These are phyloP conservation scores for Hirschfeldia incana DNA, from an alignment of 345 rosid species.

Conservation along the genomic window DNA sequence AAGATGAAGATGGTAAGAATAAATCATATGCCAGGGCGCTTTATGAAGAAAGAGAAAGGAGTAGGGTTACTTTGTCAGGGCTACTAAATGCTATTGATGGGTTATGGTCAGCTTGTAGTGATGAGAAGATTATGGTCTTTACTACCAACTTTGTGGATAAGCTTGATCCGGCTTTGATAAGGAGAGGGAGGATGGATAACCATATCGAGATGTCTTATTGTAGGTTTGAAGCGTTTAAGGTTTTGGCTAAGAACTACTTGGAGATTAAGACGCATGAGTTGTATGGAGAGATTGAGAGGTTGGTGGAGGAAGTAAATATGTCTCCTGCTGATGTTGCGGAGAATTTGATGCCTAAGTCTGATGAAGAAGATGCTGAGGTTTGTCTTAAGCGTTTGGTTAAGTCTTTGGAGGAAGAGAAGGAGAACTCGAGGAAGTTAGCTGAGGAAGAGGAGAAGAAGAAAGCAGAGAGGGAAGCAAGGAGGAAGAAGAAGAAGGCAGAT, in stretches of 20 bases:
- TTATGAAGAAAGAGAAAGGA: neutral
- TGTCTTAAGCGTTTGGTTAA: slow-evolving; percentile 39
- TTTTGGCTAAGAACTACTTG: slow-evolving; percentile 47
- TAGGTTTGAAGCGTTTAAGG: slow-evolving; percentile 47
- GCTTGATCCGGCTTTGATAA: slow-evolving; percentile 49
- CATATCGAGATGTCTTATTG: slow-evolving; percentile 51
- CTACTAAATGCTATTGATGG: slow-evolving; percentile 53
- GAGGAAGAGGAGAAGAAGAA: slow-evolving; percentile 30
- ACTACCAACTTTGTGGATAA: slow-evolving; percentile 48
- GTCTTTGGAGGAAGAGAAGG: slow-evolving; percentile 38
- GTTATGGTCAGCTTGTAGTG: slow-evolving; percentile 53
- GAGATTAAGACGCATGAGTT: slow-evolving; percentile 34
- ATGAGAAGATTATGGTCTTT: slow-evolving; percentile 48
- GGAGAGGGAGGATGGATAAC: slow-evolving; percentile 57
- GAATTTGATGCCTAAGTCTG: slow-evolving; percentile 45
- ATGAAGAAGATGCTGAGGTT: slow-evolving; percentile 27
- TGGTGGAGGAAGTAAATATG: slow-evolving; percentile 29
- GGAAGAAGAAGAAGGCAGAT: neutral
- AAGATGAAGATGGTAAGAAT: neutral
- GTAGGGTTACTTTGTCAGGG: slow-evolving; percentile 53
- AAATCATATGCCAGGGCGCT: slow-evolving; percentile 5
- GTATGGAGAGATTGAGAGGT: slow-evolving; percentile 18
- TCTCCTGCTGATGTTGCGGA: slow-evolving; percentile 51
- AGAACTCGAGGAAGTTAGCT: slow-evolving; percentile 7
- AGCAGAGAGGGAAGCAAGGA: neutral